These are phyloP conservation scores for Torrubiella hemipterigena DNA, from an alignment of 2,329 filamentous ascomycete species.

Conservation along the genomic window DNA sequence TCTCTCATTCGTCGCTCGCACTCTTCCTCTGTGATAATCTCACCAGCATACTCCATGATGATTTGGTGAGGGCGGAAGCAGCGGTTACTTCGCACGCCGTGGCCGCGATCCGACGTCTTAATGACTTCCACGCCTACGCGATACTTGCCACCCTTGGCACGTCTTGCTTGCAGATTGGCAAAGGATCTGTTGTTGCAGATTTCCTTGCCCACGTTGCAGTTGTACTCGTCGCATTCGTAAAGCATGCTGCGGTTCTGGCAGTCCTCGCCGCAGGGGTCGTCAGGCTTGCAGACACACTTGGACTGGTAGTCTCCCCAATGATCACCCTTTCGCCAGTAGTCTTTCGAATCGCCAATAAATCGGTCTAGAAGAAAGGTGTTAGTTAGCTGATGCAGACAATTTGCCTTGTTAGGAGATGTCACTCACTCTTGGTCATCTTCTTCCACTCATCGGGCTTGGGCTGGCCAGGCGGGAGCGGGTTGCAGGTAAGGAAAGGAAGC, in stretches of 20 bases:
- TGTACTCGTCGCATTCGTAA: conserved; percentile 86
- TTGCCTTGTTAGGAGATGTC: neutral
- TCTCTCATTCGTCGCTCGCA: conserved; percentile 90
- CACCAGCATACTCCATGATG: conserved; percentile 95
- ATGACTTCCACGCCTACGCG: conserved; percentile 91
- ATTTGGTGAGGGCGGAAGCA: conserved; percentile 84
- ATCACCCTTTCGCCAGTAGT: conserved; percentile 70
- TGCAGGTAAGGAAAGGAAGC: conserved; percentile 81
- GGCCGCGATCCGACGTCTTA: conserved; percentile 78
- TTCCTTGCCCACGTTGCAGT: conserved; percentile 68
- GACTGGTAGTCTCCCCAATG: conserved; percentile 64
- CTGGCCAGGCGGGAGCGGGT: conserved; percentile 72
- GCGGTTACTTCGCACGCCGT: conserved; percentile 83
- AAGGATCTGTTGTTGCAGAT: conserved; percentile 82
- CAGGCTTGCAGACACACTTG: conserved; percentile 64
- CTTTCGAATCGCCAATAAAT: conserved; percentile 73
- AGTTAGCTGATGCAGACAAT: conserved; percentile 10
- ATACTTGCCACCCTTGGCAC: conserved; percentile 70
- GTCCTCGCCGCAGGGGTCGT: conserved; percentile 73
- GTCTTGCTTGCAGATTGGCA: conserved; percentile 62
- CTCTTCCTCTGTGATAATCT: conserved; percentile 92
- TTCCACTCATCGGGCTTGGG: conserved; percentile 90
- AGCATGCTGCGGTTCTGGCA: conserved; percentile 96
- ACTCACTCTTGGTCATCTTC: conserved; percentile 80
- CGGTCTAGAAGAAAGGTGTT: conserved; percentile 49